Conservation (phyloP, 2,329 filamentous ascomycete genomes). For the Colletotrichum ledebouriae region DNA sequence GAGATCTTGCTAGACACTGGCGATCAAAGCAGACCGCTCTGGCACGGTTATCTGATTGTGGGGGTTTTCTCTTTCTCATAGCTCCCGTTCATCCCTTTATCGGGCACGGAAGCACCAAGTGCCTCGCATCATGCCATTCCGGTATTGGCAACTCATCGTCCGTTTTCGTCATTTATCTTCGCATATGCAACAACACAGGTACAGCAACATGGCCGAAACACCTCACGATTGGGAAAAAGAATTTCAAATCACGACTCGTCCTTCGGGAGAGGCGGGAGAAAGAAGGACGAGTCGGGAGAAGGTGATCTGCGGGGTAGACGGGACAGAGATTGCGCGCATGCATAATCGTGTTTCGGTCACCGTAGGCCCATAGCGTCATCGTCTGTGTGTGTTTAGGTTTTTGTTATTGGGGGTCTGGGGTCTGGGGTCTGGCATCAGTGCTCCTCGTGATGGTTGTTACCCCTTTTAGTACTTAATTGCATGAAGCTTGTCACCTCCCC, state of each 20-base stretch:
- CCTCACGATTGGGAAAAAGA: neutral
- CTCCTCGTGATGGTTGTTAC: neutral
- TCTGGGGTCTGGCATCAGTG: neutral
- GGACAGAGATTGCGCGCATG: neutral
- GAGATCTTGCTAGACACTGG: too few species aligned
- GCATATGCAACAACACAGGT: neutral
- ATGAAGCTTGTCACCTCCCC: neutral
- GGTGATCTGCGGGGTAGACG: neutral
- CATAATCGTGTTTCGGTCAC: neutral
- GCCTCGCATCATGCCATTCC: neutral
- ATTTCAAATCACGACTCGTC: neutral
- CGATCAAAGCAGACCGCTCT: too few species aligned
- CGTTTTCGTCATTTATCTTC: neutral
- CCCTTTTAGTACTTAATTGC: slow-evolving; percentile 4
- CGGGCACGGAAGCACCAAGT: neutral
- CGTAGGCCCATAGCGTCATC: slow-evolving; percentile 1
- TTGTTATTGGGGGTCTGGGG: neutral
- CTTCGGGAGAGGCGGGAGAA: too few species aligned
- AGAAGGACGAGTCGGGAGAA: too few species aligned
- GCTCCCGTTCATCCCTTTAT: neutral
- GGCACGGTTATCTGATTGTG: neutral
- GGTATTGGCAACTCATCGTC: neutral
- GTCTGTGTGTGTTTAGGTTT: neutral
- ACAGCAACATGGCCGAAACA: neutral
- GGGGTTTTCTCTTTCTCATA: neutral